Evolutionary conservation across 163 green algal genomes (phyloP).

Genomic region (Chlamydomonas reinhardtii): DNA sequence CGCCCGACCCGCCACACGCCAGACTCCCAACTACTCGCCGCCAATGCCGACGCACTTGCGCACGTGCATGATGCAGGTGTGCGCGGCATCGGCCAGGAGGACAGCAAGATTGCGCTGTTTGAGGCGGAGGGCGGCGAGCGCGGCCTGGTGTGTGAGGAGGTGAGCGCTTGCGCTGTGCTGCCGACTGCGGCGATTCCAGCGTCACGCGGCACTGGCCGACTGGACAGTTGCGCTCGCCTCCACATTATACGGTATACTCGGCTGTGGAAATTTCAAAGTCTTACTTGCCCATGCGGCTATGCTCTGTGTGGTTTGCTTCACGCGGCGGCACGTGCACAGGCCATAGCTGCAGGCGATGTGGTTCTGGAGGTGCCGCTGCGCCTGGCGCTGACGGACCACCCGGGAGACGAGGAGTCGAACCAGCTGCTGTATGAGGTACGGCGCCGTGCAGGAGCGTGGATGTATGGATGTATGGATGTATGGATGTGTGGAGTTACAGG

Average conservation of each 20-base stretch:
- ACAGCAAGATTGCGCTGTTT: constrained; percentile 68
- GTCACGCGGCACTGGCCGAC: no score
- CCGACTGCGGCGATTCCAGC: no score
- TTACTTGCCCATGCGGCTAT: no score
- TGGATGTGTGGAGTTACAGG: no score
- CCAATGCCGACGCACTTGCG: neutral
- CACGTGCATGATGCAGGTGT: constrained; percentile 52
- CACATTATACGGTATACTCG: no score
- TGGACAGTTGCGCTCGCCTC: no score
- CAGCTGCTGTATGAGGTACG: constrained; percentile 62
- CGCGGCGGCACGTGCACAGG: constrained; percentile 25
- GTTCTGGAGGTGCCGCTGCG: constrained; percentile 75
- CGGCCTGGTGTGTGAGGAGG: constrained; percentile 67
- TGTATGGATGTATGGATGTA: no score
- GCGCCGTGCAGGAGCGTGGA: no score
- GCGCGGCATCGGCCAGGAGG: constrained; percentile 62
- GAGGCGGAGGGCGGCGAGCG: constrained; percentile 66
- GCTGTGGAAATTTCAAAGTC: no score
- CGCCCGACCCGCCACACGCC: no score
- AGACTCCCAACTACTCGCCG: neutral
- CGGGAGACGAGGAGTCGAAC: constrained; percentile 68
- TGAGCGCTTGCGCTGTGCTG: neutral
- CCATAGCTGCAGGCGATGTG: constrained; percentile 56
- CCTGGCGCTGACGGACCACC: constrained; percentile 77
- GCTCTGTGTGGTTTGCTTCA: no score